These are phyloP conservation scores for Blastomyces gilchristii DNA, from an alignment of 2,329 filamentous ascomycete genomes.

Conservation along the genomic window DNA sequence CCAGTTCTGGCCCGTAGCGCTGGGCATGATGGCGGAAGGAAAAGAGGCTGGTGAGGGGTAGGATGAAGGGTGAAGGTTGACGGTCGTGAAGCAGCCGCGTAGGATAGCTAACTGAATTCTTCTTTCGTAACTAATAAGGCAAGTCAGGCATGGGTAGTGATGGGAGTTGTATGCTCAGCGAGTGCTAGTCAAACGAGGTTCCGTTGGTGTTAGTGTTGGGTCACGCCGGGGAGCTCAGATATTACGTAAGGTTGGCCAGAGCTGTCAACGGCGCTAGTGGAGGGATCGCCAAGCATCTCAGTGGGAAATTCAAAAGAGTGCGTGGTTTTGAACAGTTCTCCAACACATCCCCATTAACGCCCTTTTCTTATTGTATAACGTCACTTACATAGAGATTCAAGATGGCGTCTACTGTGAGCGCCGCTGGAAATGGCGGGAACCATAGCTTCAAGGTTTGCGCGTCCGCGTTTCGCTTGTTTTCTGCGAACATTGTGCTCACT, in stretches of 20 bases:
- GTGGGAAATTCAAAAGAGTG: slow-evolving; percentile 5
- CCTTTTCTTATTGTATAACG: slow-evolving; percentile 19
- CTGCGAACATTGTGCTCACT: slow-evolving; percentile 29
- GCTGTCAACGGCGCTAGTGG: slow-evolving; percentile 7
- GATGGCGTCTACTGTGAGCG: slow-evolving; percentile 42
- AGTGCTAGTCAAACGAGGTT: neutral
- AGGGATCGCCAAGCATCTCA: slow-evolving; percentile 7
- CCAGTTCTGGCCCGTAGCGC: slow-evolving; percentile 88
- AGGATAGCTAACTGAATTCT: neutral
- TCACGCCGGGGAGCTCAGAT: neutral
- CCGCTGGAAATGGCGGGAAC: slow-evolving; percentile 45
- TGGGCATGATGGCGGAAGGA: slow-evolving; percentile 57
- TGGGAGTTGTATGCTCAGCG: neutral
- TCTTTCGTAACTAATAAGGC: neutral
- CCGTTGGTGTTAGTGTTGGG: neutral
- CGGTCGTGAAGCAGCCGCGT: neutral
- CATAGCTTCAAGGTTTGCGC: slow-evolving; percentile 54
- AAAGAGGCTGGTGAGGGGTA: slow-evolving; percentile 15
- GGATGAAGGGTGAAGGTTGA: neutral
- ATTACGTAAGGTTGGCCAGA: slow-evolving; percentile 1
- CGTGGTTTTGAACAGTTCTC: slow-evolving; percentile 7
- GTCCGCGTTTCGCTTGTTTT: slow-evolving; percentile 1
- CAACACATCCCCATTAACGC: slow-evolving; percentile 18
- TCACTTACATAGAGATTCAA: slow-evolving; percentile 25
- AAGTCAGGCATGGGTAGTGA: neutral